Evolutionary conservation across 176 grass and related monocot species (phyloP).

Genomic region (Alopecurus myosuroides): DNA sequence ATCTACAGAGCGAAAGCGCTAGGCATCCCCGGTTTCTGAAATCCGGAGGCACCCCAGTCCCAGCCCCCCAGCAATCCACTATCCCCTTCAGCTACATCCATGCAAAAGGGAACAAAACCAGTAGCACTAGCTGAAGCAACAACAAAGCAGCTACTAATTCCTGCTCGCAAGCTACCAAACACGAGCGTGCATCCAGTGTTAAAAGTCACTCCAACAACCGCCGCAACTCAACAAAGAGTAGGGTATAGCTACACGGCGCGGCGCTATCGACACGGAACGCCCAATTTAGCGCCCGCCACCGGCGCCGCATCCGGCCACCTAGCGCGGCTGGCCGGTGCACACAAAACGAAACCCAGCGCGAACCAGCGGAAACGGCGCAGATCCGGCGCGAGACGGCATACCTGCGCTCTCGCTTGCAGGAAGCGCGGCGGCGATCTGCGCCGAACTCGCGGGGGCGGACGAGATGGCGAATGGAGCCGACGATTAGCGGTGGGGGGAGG

Average conservation of each 20-base stretch:
- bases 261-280: slow-evolving; percentile 18
- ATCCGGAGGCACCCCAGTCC: neutral
- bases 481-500: neutral
- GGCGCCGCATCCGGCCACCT: neutral
- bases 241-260: neutral
- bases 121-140: slow-evolving; percentile 14
- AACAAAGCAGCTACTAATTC: neutral
- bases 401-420: slow-evolving; percentile 20
- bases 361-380: slow-evolving; percentile 27
- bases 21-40: neutral
- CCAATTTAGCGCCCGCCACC: neutral
- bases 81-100: neutral
- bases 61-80: neutral
- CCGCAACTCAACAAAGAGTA: neutral
- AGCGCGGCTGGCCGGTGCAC: neutral
- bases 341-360: neutral
- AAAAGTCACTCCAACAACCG: slow-evolving; percentile 2
- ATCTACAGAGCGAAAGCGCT: neutral
- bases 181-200: slow-evolving; percentile 13
- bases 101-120: neutral
- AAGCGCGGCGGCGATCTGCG: slow-evolving; percentile 32
- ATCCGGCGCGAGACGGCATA: slow-evolving; percentile 27
- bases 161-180: neutral
- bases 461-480: neutral
- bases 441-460: neutral